Evolutionary conservation across 2,329 filamentous ascomycete genomes (phyloP).

Genomic region (Mollisiaceae sp.): DNA sequence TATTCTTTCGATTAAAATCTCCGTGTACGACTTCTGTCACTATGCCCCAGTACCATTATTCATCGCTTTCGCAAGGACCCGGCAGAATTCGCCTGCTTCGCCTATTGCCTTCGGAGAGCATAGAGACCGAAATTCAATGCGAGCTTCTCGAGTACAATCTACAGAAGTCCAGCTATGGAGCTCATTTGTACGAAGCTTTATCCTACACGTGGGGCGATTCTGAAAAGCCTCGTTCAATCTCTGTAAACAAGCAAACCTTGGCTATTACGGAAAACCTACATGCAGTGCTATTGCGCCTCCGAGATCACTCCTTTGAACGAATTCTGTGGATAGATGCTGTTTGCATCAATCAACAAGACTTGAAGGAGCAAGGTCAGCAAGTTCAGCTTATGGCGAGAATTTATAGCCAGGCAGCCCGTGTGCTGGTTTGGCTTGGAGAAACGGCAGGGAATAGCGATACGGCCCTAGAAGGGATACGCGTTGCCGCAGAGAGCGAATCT

Average conservation of each 20-base stretch:
- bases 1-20: neutral
- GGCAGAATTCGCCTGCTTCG: slow-evolving; percentile 30
- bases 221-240: slow-evolving; percentile 17
- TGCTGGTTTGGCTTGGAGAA: slow-evolving; percentile 25
- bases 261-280: slow-evolving; percentile 21
- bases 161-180: slow-evolving; percentile 19
- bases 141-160: slow-evolving; percentile 14
- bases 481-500: slow-evolving; percentile 9
- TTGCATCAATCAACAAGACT: slow-evolving; percentile 20
- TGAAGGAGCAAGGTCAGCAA: slow-evolving; percentile 15
- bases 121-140: neutral
- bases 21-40: neutral
- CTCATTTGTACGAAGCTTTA: slow-evolving; percentile 6
- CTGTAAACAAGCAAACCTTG: slow-evolving; percentile 17
- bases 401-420: slow-evolving; percentile 14
- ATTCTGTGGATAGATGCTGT: slow-evolving; percentile 20
- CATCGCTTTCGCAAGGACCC: slow-evolving; percentile 6
- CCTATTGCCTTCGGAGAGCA: slow-evolving; percentile 17
- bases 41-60: slow-evolving; percentile 13
- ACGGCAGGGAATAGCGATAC: neutral
- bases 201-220: slow-evolving; percentile 27
- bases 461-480: slow-evolving; percentile 3
- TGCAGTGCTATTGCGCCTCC: slow-evolving; percentile 23
- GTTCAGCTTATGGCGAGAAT: slow-evolving; percentile 22
- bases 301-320: slow-evolving; percentile 19